A percentile compares a stretch with the other conserved stretches of the same genome.
phyloP scores from a whole-genome alignment of 179 eudicot species.

The Spinacia oleracea region DNA sequence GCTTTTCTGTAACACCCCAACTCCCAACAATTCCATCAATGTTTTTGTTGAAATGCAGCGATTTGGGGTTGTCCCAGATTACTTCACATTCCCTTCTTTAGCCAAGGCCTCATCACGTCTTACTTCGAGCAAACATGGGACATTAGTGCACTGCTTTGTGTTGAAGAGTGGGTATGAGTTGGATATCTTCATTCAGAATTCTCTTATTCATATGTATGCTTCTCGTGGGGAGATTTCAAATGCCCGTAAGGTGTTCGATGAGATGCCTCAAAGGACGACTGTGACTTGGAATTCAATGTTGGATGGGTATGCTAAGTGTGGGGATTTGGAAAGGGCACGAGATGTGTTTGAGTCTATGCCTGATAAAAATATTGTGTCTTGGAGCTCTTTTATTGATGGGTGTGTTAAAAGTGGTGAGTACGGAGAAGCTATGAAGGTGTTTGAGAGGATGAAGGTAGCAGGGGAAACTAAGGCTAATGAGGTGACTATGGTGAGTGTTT shows the following conservation, averaged over 20 bases:
- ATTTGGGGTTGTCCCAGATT: conserved; percentile 52
- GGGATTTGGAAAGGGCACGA: conserved; percentile 48
- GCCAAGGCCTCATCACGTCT: conserved; percentile 59
- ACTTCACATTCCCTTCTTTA: conserved; percentile 66
- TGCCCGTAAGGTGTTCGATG: conserved; percentile 70
- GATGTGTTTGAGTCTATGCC: conserved; percentile 58
- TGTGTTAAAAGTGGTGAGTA: conserved; percentile 64
- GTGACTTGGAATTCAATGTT: conserved; percentile 80
- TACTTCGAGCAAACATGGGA: conserved; percentile 36
- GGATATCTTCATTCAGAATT: conserved; percentile 58
- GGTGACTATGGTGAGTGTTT: conserved; percentile 82
- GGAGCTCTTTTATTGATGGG: conserved; percentile 81
- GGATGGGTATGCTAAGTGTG: conserved; percentile 71
- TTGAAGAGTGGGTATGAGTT: conserved; percentile 45
- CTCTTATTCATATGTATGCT: conserved; percentile 68
- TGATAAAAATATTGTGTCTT: conserved; percentile 65
- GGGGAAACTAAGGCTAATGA: conserved; percentile 58
- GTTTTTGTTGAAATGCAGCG: conserved; percentile 54
- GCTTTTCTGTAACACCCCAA: conserved; percentile 39
- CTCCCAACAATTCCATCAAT: conserved; percentile 44
- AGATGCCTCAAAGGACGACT: conserved; percentile 49
- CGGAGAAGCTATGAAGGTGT: conserved; percentile 51
- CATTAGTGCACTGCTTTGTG: conserved; percentile 40
- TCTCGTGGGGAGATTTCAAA: conserved; percentile 35
- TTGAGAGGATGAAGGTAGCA: conserved; percentile 48